Base-by-base conservation (phyloP, 140 eudicot genomes). In the Stevia rebaudiana region DNA sequence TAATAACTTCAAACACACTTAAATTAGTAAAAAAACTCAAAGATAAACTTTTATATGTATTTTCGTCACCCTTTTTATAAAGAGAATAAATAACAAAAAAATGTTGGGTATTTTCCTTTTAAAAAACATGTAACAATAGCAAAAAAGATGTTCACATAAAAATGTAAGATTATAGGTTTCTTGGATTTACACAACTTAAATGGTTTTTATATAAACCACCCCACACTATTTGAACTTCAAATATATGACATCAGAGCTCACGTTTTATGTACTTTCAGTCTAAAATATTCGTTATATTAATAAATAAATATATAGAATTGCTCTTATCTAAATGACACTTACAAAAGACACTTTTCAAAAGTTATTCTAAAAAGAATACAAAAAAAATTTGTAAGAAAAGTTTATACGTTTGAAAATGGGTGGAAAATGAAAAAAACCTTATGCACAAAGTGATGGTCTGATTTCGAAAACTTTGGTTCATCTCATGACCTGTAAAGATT, bases 401-500 rank as follows among this genome's bases (percentile, higher is more conserved):
- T 17, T 28, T 16, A 17, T 68, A 28, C 40, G 10, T 28, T 15
- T 3, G 69, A 61, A 71, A 50, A 62, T 40, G 39, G 42, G 42
- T 25, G 64, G 70, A 40, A 50, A 50, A 17, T 12, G 44, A 25
- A 31, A 57, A 25, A 31, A 57, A 17, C 63, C 11, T 60, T 4
- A 25, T 16, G 53, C 68, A 70, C 41, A 47, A 60, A 59, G 68
- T 6, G 37, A 60, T 22, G 42, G 28, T 48, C 43, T 61, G 46
- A 63, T 71, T 61, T 71, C 5, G 16, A 61, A 50, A 46, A 61
- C 33, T 61, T 43, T 37, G 61, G 31, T n/a, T 40, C 43, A 52
- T 13, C 4, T 13, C 9, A 5, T 67, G 39, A 37, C 37, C 39
- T 2, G 8, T 52, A 67, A 16, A 67, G 37, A 39, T 11, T 35